Evolutionary conservation across 768 basidiomycete species (phyloP).

Genomic region (Amanita exitialis): DNA sequence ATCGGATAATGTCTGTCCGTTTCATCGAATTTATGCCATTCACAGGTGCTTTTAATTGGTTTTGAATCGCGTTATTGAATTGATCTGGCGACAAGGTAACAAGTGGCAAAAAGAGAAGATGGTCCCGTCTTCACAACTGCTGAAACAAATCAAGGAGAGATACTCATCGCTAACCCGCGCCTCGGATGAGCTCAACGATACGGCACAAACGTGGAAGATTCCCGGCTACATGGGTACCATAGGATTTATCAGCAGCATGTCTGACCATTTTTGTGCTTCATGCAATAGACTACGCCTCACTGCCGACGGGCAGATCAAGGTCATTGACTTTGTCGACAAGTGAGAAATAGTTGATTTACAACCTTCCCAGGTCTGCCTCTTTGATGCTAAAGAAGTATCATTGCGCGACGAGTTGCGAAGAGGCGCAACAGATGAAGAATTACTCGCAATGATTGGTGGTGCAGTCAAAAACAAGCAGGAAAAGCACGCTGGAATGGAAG

Average conservation of each 20-base stretch:
- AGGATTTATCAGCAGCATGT: constrained; percentile 93
- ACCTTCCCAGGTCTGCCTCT: constrained; percentile 66
- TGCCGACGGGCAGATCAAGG: constrained; percentile 90
- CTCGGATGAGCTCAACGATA: constrained; percentile 64
- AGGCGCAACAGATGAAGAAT: constrained; percentile 52
- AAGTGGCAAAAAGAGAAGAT: constrained; percentile 80
- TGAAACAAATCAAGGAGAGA: constrained; percentile 34
- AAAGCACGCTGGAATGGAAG: constrained; percentile 80
- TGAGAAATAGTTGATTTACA: constrained; percentile 1
- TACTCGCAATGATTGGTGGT: constrained; percentile 49
- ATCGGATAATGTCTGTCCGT: constrained; percentile 56
- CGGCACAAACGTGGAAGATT: constrained; percentile 71
- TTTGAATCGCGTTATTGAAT: constrained; percentile 1
- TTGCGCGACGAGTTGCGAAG: constrained; percentile 64
- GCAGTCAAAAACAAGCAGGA: constrained; percentile 66
- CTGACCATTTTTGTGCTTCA: constrained; percentile 81
- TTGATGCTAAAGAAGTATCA: constrained; percentile 78
- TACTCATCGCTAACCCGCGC: constrained; percentile 48
- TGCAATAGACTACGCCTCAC: constrained; percentile 81
- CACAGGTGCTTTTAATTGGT: constrained; percentile 37
- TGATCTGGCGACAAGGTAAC: constrained; percentile 44
- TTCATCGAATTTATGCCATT: constrained; percentile 97
- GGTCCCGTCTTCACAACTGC: constrained; percentile 61
- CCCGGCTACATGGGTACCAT: constrained; percentile 61
- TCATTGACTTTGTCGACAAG: constrained; percentile 12